Conservation (phyloP, 2,329 filamentous ascomycete genomes). For the Aspergillus felis region DNA sequence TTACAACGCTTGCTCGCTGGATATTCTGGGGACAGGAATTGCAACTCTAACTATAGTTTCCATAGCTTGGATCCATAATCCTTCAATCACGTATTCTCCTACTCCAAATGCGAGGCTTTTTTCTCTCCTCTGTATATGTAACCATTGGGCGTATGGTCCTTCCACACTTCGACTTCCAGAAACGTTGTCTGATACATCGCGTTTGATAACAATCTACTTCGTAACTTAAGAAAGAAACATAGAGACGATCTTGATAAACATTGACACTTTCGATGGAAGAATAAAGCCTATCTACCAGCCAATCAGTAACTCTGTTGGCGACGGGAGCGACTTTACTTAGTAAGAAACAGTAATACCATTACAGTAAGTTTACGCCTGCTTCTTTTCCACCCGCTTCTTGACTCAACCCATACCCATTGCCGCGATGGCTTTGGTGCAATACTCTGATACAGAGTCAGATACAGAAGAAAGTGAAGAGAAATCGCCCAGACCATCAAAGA, state of each 20-base stretch:
- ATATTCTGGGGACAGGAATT: no score
- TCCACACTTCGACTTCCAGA: background rate
- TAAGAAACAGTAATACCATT: background rate
- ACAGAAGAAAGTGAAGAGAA: conserved; percentile 17
- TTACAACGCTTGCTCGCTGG: background rate
- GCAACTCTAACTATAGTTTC: no score
- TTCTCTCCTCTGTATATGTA: background rate
- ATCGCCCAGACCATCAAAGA: conserved; percentile 22
- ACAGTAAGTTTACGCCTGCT: background rate
- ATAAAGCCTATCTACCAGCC: no score
- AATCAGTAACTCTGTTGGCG: background rate
- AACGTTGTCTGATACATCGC: background rate
- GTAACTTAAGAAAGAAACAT: background rate
- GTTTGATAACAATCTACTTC: background rate
- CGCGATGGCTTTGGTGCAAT: conserved; percentile 62
- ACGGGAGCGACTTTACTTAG: background rate
- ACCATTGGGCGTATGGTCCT: background rate
- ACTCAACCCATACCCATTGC: background rate
- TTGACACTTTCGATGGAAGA: no score
- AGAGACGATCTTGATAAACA: background rate
- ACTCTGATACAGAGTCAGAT: conserved; percentile 49
- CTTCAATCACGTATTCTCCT: no score
- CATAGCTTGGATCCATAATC: no score
- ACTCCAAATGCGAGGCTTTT: background rate
- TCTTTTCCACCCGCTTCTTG: background rate